Evolutionary conservation across 345 rosid genomes (phyloP).

Genomic region (Limnanthes douglasii): DNA sequence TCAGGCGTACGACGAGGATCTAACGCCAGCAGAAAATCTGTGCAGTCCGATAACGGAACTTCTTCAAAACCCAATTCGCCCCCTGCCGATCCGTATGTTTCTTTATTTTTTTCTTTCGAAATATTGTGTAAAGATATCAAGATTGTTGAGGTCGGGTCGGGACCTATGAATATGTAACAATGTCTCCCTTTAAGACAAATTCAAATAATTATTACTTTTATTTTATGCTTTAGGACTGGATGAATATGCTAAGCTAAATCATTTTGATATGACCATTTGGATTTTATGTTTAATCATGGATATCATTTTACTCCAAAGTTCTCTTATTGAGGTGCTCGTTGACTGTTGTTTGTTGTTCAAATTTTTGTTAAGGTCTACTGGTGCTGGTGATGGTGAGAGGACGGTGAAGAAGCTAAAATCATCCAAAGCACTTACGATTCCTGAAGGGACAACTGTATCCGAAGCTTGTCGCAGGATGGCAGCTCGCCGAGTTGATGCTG

Average conservation of each 20-base stretch:
- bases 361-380: conserved; percentile 12
- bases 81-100: conserved; percentile 25
- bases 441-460: conserved; percentile 76
- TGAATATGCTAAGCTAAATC: neutral
- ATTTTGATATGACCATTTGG: neutral
- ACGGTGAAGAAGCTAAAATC: conserved; percentile 82
- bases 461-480: conserved; percentile 96
- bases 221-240: neutral
- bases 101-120: neutral
- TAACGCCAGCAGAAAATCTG: conserved; percentile 29
- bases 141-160: too few relatives aligned
- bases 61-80: conserved; percentile 66
- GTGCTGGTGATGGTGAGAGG: conserved; percentile 45
- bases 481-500: conserved; percentile 85
- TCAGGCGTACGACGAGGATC: conserved; percentile 31
- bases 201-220: neutral
- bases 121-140: too few relatives aligned
- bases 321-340: neutral
- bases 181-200: neutral
- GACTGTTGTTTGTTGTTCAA: neutral
- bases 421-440: conserved; percentile 92
- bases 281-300: neutral
- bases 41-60: conserved; percentile 33
- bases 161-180: too few relatives aligned
- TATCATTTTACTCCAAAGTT: neutral